A percentile compares a stretch with the other conserved stretches of the same genome.
These are phyloP conservation scores for Aspergillus kassunensis DNA, from an alignment of 495 filamentous ascomycete species.

Conservation along the genomic window DNA sequence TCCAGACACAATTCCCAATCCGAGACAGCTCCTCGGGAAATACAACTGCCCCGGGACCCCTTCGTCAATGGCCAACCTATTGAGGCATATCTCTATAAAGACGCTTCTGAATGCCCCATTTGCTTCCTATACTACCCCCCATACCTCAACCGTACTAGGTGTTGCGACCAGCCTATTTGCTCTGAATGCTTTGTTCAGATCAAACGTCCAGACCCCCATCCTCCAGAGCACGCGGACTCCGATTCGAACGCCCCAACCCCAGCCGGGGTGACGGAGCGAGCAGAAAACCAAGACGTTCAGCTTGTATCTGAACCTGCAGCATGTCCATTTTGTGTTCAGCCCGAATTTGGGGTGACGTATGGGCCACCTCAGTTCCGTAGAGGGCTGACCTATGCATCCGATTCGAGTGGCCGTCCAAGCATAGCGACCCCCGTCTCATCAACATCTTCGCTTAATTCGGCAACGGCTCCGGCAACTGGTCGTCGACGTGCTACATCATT, in stretches of 20 bases:
- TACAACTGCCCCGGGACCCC: constrained; percentile 75
- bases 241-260: constrained; percentile 44
- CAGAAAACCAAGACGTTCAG: constrained; percentile 53
- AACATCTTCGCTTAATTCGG: constrained; percentile 48
- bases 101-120: constrained; percentile 87
- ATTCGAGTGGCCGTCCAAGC: constrained; percentile 36
- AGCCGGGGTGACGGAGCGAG: constrained; percentile 30
- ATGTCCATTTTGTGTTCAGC: constrained; percentile 92
- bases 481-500: constrained; percentile 75
- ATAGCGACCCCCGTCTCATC: constrained; percentile 71
- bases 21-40: constrained; percentile 71
- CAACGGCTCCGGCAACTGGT: constrained; percentile 29
- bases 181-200: constrained; percentile 99
- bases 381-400: constrained; percentile 66
- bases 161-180: constrained; percentile 95
- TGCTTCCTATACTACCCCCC: constrained; percentile 96
- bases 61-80: constrained; percentile 88
- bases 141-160: constrained; percentile 91
- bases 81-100: constrained; percentile 90
- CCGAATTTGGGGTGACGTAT: constrained; percentile 93
- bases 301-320: constrained; percentile 88
- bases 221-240: constrained; percentile 74
- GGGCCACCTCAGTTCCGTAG: constrained; percentile 82
- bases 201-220: constrained; percentile 92
- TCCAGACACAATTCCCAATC: constrained; percentile 62